Evolutionary conservation across 805 yeast genomes (phyloP).

Genomic region (Ascoidea rubescens): DNA sequence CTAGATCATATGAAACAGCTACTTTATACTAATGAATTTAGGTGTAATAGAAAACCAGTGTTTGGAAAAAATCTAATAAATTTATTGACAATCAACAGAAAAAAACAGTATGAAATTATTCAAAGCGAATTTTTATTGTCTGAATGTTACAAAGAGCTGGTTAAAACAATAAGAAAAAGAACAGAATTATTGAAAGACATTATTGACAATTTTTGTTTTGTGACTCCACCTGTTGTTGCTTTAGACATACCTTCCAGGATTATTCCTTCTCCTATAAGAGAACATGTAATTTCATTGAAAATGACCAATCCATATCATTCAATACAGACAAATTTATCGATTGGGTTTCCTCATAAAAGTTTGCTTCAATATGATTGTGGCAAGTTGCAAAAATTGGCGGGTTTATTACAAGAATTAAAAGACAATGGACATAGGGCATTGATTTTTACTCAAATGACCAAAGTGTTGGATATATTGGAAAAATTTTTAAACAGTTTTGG

Average conservation of each 20-base stretch:
- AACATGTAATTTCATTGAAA: conserved; percentile 17
- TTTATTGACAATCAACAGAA: conserved; percentile 22
- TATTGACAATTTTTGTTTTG: conserved; percentile 67
- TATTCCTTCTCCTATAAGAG: conserved; percentile 25
- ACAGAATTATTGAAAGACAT: conserved; percentile 27
- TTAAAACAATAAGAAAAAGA: conserved; percentile 28
- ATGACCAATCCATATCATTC: conserved; percentile 52
- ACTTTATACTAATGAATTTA: conserved; percentile 47
- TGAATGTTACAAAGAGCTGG: conserved; percentile 18
- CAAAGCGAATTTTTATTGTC: conserved; percentile 11
- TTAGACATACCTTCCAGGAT: conserved; percentile 48
- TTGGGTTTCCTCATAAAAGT: conserved; percentile 93
- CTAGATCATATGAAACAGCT: conserved; percentile 41
- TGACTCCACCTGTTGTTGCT: conserved; percentile 79
- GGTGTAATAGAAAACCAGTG: conserved; percentile 53
- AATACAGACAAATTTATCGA: conserved; percentile 72
- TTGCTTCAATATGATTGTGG: conserved; percentile 94
- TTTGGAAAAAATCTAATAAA: conserved; percentile 48
- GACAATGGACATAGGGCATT: conserved; percentile 87
- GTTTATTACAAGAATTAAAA: conserved; percentile 59
- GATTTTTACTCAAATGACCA: conserved; percentile 97
- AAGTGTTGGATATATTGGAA: conserved; percentile 84
- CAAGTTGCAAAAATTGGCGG: conserved; percentile 75
- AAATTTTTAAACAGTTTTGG: conserved; percentile 92
- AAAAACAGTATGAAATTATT: conserved; percentile 13